phyloP scores from a whole-genome alignment of 768 basidiomycete genomes.

The Leccinum rimulosum region DNA sequence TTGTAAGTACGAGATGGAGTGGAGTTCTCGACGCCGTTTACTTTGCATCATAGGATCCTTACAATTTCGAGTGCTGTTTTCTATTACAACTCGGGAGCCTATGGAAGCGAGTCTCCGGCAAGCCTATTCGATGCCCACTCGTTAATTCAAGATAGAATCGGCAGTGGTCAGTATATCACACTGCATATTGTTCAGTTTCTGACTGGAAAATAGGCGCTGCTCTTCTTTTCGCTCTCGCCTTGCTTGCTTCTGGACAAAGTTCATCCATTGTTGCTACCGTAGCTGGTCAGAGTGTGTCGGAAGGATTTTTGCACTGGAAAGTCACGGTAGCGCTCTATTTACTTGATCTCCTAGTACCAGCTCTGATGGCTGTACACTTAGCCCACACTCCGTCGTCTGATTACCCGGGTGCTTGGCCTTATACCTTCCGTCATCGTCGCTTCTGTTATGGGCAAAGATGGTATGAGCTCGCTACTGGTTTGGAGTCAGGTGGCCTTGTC shows the following conservation, averaged over 20 bases:
- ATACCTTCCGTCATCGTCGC: constrained; percentile 83
- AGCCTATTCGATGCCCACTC: constrained; percentile 84
- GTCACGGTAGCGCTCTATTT: constrained; percentile 48
- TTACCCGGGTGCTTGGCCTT: constrained; percentile 80
- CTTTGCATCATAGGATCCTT: constrained; percentile 53
- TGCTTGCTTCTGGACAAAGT: constrained; percentile 85
- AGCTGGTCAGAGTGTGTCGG: constrained; percentile 85
- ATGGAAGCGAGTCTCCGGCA: constrained; percentile 48
- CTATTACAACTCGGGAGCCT: constrained; percentile 49
- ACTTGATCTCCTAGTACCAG: constrained; percentile 21
- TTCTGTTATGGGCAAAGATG: constrained; percentile 60
- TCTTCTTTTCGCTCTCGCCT: constrained; percentile 82
- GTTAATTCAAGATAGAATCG: constrained; percentile 65
- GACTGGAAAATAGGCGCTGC: constrained; percentile 59
- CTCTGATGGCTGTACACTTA: constrained; percentile 33
- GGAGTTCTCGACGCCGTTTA: background rate
- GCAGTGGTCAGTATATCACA: constrained; percentile 48
- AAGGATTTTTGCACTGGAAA: constrained; percentile 87
- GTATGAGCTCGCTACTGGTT: constrained; percentile 79
- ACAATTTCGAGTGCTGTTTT: constrained; percentile 83
- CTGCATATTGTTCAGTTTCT: background rate
- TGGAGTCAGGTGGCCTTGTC: constrained; percentile 82
- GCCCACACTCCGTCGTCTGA: constrained; percentile 74
- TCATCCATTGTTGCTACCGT: constrained; percentile 88
- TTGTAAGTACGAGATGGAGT: constrained; percentile 44